phyloP scores from a whole-genome alignment of 148 eudicot genomes.

The Rhododendron molle region DNA sequence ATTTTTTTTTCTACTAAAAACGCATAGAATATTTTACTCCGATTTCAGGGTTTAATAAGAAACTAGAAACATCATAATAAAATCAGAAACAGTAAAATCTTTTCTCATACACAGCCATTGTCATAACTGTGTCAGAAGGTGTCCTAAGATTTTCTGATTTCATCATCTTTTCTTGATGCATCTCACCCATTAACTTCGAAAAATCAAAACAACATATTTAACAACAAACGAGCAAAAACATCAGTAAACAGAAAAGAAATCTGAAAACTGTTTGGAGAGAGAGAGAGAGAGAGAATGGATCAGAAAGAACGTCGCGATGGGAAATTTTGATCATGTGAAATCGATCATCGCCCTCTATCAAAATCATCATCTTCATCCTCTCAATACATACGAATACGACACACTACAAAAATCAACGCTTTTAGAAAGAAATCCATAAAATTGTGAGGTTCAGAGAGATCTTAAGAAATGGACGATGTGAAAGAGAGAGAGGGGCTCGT shows the following conservation, averaged over 20 bases:
- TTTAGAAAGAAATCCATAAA: not conserved
- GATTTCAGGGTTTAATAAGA: too few relatives aligned
- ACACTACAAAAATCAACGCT: not conserved
- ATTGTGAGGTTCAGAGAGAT: not conserved
- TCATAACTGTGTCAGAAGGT: too few relatives aligned
- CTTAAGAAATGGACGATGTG: not conserved
- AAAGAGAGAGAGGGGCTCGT: not conserved
- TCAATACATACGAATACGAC: not conserved
- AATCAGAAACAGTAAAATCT: too few relatives aligned
- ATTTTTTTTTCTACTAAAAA: too few relatives aligned
- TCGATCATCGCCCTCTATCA: conserved; percentile 16
- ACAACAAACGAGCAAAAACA: too few relatives aligned
- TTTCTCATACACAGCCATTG: too few relatives aligned
- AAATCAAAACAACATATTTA: not conserved
- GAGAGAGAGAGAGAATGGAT: conserved; percentile 8
- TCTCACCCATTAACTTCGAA: not conserved
- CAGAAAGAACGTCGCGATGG: conserved; percentile 34
- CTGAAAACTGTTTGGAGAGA: not conserved
- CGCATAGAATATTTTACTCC: too few relatives aligned
- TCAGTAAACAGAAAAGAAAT: not conserved
- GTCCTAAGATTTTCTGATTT: conserved; percentile 34
- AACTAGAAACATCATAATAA: too few relatives aligned
- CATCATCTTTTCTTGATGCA: conserved; percentile 17
- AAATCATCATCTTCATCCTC: conserved; percentile 18
- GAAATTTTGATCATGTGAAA: conserved; percentile 18